These are phyloP conservation scores for Serendipita sp. DNA, from an alignment of 768 basidiomycete genomes.

Conservation along the genomic window DNA sequence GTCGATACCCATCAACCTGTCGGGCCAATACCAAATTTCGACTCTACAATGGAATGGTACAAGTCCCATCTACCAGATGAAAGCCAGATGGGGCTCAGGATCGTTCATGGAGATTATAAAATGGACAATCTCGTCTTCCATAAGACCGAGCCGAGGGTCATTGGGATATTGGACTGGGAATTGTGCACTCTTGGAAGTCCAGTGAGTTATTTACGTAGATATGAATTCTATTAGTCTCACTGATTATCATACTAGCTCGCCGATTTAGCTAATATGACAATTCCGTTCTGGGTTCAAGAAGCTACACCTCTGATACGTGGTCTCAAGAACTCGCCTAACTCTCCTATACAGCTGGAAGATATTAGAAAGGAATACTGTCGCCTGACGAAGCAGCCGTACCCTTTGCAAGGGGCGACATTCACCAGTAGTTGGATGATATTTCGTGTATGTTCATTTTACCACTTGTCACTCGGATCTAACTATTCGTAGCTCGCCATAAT, in stretches of 20 bases:
- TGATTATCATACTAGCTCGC: constrained; percentile 34
- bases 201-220: constrained; percentile 27
- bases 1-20: constrained; percentile 34
- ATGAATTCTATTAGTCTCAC: constrained; percentile 15
- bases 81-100: constrained; percentile 51
- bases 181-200: constrained; percentile 88
- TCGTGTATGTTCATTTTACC: constrained; percentile 31
- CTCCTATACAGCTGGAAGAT: constrained; percentile 49
- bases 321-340: constrained; percentile 46
- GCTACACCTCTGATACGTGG: constrained; percentile 26
- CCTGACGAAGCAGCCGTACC: constrained; percentile 47
- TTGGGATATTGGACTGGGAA: constrained; percentile 96
- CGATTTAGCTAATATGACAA: constrained; percentile 79
- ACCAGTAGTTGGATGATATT: constrained; percentile 77
- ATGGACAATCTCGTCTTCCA: constrained; percentile 96
- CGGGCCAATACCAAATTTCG: constrained; percentile 62
- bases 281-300: constrained; percentile 45
- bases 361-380: constrained; percentile 72
- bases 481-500: constrained; percentile 52
- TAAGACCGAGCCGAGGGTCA: constrained; percentile 75
- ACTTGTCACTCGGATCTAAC: neutral
- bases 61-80: constrained; percentile 59
- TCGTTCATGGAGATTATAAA: constrained; percentile 97
- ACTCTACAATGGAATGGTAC: constrained; percentile 66
- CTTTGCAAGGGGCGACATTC: constrained; percentile 63